Evolutionary conservation across 208 protist species (phyloP), one percentile per base, ranked within the genome.

Genomic region (Acanthamoeba castellanii): DNA sequence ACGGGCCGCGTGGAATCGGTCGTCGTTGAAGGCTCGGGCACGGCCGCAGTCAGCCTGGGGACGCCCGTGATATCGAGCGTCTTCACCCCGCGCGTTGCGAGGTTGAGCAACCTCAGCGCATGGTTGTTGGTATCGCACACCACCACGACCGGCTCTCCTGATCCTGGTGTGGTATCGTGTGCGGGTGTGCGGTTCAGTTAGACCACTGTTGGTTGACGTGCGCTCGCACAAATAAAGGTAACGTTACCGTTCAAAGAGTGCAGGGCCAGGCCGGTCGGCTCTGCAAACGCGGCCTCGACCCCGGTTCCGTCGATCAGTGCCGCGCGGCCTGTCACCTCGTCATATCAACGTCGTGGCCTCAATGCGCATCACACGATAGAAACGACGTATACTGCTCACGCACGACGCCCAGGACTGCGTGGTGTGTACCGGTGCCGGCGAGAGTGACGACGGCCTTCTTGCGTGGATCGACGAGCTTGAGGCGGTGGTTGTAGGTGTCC

Each of bases 101-200:
- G 61, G 8, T 70, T 32, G 61, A 70, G 61, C 61, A 70, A 32
- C 27, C 61, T 27, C 61, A 70, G 61, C 61, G 61, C 61, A 13
- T 70, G 61, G 61, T 70, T 70, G 61, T 70, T 70, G 61, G 61
- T 70, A 30, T 70, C 61, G 61, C 61, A 70, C 25, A 70, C 61
- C 61, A 70, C 61, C 61, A 70, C 61, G 6, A 70, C 27, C 61
- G 61, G 61, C 61, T 70, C 61, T 16, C 45, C 45, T 50, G 45
- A 50, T 64, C 57, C 57, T 27, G 0, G 25, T 64, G 22, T 27
- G 16, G 22, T 27, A 0, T 8, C 45, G 45, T 50, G 45, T 14
- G 45, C 45, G 45, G 1, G 45, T 9, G 45, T 2, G 57, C 57
- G 57, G 57, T 27, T 64, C 57, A 64, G 57, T 64, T 64, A 22